A percentile compares a stretch with the other conserved stretches of the same genome.
Evolutionary conservation across 257 asterid genomes (phyloP).

Genomic region (Prunella vulgaris): DNA sequence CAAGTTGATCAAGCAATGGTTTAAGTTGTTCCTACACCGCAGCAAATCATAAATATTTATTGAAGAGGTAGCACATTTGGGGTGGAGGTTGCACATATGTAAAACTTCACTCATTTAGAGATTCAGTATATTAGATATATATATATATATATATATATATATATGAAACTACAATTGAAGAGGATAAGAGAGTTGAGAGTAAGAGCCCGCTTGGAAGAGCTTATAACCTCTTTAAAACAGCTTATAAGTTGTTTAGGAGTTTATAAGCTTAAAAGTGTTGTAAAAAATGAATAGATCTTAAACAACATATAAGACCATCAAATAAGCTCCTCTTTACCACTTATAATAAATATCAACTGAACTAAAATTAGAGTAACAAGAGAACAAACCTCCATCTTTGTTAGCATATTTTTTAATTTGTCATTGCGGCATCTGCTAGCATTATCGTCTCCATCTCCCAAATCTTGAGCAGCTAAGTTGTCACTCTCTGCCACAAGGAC

Average conservation of each 20-base stretch:
- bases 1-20: conserved; percentile 77
- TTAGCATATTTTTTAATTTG: conserved; percentile 66
- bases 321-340: too few relatives aligned
- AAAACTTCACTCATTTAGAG: not conserved
- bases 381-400: conserved; percentile 77
- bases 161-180: not conserved
- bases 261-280: too few relatives aligned
- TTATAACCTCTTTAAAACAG: too few relatives aligned
- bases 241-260: too few relatives aligned
- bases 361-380: conserved; percentile 5
- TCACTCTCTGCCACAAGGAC: conserved; percentile 83
- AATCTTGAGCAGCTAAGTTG: conserved; percentile 64
- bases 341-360: not conserved
- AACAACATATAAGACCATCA: too few relatives aligned
- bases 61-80: not conserved
- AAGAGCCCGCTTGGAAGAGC: too few relatives aligned
- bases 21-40: conserved; percentile 68
- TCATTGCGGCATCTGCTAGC: conserved; percentile 81
- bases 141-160: too few relatives aligned
- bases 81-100: not conserved
- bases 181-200: not conserved
- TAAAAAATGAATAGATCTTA: too few relatives aligned
- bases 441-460: conserved; percentile 89
- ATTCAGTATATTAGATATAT: not conserved
- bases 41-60: conserved; percentile 19